phyloP scores from a whole-genome alignment of 1,139 yeast species.

The Diutina scorzettiae region DNA sequence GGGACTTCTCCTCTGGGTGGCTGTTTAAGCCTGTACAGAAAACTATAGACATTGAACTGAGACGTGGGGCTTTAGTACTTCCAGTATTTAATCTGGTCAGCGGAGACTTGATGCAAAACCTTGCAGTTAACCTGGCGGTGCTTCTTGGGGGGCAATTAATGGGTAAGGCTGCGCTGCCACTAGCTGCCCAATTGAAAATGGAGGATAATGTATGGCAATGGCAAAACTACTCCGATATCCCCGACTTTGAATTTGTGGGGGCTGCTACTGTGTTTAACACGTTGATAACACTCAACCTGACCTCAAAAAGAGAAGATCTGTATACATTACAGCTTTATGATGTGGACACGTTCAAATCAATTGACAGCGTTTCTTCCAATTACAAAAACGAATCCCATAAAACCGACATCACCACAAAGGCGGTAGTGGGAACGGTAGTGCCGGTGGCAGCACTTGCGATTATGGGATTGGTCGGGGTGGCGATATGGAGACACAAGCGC shows the following conservation, averaged over 20 bases:
- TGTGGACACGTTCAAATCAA: neutral
- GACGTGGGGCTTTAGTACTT: conserved; percentile 23
- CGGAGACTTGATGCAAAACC: neutral
- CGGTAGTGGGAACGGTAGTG: conserved; percentile 1
- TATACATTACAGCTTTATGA: neutral
- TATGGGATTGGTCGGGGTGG: neutral
- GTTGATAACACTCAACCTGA: conserved; percentile 8
- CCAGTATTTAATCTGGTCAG: conserved; percentile 23
- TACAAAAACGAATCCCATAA: neutral
- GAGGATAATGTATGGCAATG: neutral
- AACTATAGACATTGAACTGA: conserved; percentile 6
- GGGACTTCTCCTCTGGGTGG: conserved; percentile 52
- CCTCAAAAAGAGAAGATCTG: neutral
- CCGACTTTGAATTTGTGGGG: neutral
- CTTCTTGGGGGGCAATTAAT: neutral
- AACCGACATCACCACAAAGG: neutral
- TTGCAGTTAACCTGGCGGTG: neutral
- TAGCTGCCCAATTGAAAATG: neutral
- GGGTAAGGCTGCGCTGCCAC: neutral
- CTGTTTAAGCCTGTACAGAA: conserved; percentile 28
- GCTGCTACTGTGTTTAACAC: conserved; percentile 4
- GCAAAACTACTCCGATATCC: neutral
- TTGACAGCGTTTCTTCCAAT: neutral
- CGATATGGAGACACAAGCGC: neutral
- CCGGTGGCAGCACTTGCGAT: neutral